Evolutionary conservation across 805 yeast genomes (phyloP).

Genomic region (Starmerella sirachaensis): DNA sequence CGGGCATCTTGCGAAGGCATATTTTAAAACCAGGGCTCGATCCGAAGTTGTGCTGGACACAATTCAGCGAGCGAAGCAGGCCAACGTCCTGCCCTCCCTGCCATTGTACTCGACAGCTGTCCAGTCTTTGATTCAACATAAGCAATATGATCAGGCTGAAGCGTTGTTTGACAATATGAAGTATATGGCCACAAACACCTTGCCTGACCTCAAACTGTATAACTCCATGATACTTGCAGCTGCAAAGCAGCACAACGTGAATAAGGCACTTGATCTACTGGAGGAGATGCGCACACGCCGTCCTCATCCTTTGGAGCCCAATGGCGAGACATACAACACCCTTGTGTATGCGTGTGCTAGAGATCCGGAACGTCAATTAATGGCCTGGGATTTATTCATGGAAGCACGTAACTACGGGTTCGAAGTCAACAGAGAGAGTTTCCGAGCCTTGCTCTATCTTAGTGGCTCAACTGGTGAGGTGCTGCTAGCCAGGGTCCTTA

Average conservation of each 20-base stretch:
- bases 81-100: constrained; percentile 21
- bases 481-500: constrained; percentile 50
- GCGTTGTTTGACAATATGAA: constrained; percentile 77
- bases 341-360: constrained; percentile 60
- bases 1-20: constrained; percentile 27
- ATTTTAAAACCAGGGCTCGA: constrained; percentile 23
- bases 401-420: constrained; percentile 40
- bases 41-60: constrained; percentile 18
- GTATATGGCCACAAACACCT: constrained; percentile 51
- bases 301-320: constrained; percentile 31
- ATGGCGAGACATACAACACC: constrained; percentile 38
- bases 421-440: constrained; percentile 33
- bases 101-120: constrained; percentile 45
- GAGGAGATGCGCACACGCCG: constrained; percentile 46
- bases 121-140: constrained; percentile 45
- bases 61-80: constrained; percentile 21
- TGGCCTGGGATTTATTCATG: constrained; percentile 71
- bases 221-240: constrained; percentile 59
- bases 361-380: constrained; percentile 34
- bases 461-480: constrained; percentile 76
- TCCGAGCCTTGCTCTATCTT: constrained; percentile 59
- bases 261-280: constrained; percentile 63
- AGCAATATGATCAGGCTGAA: constrained; percentile 47
- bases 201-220: constrained; percentile 60
- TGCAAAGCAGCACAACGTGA: constrained; percentile 49